Evolutionary conservation across 2,329 filamentous ascomycete species (phyloP), one percentile per base, ranked within the genome.

Genomic region (Ophiocordyceps camponoti-saundersi): DNA sequence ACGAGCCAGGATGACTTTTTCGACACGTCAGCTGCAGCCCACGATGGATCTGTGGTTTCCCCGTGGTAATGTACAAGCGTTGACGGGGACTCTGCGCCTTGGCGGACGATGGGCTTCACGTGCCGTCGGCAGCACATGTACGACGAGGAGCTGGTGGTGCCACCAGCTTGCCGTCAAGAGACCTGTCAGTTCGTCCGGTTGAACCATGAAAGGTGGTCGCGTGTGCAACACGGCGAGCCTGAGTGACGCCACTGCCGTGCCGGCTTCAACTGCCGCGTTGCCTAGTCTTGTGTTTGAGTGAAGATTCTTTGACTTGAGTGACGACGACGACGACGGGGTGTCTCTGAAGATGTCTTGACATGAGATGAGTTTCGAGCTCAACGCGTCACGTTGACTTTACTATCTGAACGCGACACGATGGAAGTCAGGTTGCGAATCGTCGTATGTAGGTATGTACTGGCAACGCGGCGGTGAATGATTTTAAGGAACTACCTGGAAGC

Each of bases 171-270:
- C 36, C 21, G 46, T 44, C 32, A n/a, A 30, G 18, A 44, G 16
- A 40, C 18, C 32, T 44, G 20, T 23, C 46, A 26, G 41, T 44
- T 47, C 42, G 42, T 44, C 46, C 46, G 42, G 34, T 29, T 34
- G 43, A 36, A 26, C n/a, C n/a, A n/a, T n/a, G n/a, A n/a, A n/a
- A n/a, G 36, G 46, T 16, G 23, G 20, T 21, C 20, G 12, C 11
- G 21, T 42, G 41, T 44, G 42, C 42, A 18, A 44, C 42, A 22
- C 40, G 42, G 22, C 22, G 26, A 2, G 23, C 20, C 16, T 18
- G 26, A 12, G 32, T 13, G 20, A 44, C 34, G 34, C 46, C 46
- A 44, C 42, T 44, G n/a, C 44, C 30, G 30, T 26, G 30, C 16
- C 20, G 21, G 45, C 18, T 20, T 21, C 7, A 42, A 22, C 29